Evolutionary conservation across 2,329 filamentous ascomycete species (phyloP), one percentile per base, ranked within the genome.

Genomic region (Elsinoe perseae): DNA sequence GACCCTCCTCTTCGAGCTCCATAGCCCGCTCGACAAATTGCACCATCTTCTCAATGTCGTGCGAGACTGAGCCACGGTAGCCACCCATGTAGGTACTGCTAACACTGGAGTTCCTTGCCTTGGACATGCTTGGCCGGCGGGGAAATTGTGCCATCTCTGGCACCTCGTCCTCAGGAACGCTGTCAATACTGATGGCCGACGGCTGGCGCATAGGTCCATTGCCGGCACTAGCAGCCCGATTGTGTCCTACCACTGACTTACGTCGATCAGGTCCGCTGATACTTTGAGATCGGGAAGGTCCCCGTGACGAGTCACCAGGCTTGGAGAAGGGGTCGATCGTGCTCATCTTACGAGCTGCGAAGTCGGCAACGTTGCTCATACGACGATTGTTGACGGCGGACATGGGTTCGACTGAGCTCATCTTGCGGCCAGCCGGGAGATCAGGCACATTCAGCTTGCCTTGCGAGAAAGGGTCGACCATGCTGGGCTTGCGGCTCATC

Each of bases 21-120:
- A 56, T 56, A 16, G 53, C 53, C 4, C 40, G 38, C 27, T 56
- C 53, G 27, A 56, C 53, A 21, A 56, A 56, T 20, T 56, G 40
- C 1, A 56, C 40, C 53, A 56, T 56, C 40, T 56, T 56, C 40
- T 56, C 53, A 12, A 56, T 46, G 18, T 56, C 53, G 42, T 56
- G 53, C 23, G 53, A 56, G 27, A 56, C 53, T 6, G 53, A 56
- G 1, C 53, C 53, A 8, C 53, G 38, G 27, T 56, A 56, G 38
- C 53, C 53, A 48, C 53, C 53, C n/a, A 27, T 56, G 53, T 56
- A 56, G 18, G 42, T 48, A 30, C 53, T 56, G 53, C 53, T 56
- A 42, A 56, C 28, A 21, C 48, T 52, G 7, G 48, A 28, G 10
- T 32, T 32, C 18, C 48, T 52, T 9, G 28, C 48, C 30, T 52